phyloP scores from a whole-genome alignment of 805 yeast species.

The Huiozyma naganishii region DNA sequence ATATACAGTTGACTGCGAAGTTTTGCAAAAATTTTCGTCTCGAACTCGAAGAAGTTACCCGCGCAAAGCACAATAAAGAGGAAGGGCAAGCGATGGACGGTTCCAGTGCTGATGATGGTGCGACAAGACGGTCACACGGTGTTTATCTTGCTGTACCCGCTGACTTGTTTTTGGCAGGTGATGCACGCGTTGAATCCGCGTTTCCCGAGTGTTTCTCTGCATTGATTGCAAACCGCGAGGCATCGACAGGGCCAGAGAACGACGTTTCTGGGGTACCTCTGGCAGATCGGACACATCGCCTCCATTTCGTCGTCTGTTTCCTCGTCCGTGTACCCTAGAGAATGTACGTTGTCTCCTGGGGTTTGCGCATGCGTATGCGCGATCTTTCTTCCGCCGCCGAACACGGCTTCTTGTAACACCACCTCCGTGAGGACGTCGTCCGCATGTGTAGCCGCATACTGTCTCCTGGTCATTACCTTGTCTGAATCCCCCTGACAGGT shows the following conservation, averaged over 20 bases:
- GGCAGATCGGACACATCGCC: slow-evolving; percentile 71
- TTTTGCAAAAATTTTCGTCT: too few species aligned
- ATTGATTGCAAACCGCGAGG: slow-evolving; percentile 76
- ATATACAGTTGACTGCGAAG: too few species aligned
- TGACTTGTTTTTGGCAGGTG: slow-evolving; percentile 69
- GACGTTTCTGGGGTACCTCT: slow-evolving; percentile 58
- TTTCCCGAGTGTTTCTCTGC: slow-evolving; percentile 62
- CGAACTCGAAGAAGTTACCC: too few species aligned
- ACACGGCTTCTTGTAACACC: slow-evolving; percentile 20
- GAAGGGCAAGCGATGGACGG: too few species aligned
- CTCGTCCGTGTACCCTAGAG: slow-evolving; percentile 1
- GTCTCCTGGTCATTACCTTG: slow-evolving; percentile 27
- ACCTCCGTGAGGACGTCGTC: slow-evolving; percentile 24
- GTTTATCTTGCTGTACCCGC: slow-evolving; percentile 36
- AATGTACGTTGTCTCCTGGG: not conserved
- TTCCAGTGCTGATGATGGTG: too few species aligned
- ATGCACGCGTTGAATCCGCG: slow-evolving; percentile 73
- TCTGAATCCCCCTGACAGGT: slow-evolving; percentile 17
- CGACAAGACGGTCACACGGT: slow-evolving; percentile 8
- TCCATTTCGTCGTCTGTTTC: slow-evolving; percentile 27
- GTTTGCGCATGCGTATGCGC: not conserved
- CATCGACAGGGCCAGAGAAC: slow-evolving; percentile 92
- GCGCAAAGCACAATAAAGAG: too few species aligned
- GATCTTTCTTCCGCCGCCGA: slow-evolving; percentile 5
- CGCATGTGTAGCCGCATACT: slow-evolving; percentile 23